phyloP scores from a whole-genome alignment of 108 stramenopile genomes.

The Stephanodiscus minutulus region DNA sequence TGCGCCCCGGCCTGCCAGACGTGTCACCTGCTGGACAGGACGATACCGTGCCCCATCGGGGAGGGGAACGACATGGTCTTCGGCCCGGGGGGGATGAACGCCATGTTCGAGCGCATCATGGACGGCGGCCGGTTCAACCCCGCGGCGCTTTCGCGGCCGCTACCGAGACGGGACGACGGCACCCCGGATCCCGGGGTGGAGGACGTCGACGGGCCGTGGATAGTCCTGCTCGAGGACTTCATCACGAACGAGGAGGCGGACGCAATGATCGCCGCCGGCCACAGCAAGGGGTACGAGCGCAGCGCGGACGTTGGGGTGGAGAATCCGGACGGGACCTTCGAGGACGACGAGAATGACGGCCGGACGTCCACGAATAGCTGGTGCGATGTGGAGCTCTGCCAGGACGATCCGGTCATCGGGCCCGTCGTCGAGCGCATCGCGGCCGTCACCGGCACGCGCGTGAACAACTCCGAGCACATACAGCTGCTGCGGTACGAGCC shows the following conservation, averaged over 20 bases:
- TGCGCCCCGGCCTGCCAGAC: constrained; percentile 82
- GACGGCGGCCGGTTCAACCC: constrained; percentile 57
- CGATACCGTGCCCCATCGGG: constrained; percentile 63
- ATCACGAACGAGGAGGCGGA: constrained; percentile 76
- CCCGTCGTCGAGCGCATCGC: constrained; percentile 25
- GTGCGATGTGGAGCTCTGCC: constrained; percentile 49
- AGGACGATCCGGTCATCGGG: constrained; percentile 2
- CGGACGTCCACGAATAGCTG: constrained; percentile 48
- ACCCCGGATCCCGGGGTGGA: constrained; percentile 25
- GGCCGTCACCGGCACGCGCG: constrained; percentile 2
- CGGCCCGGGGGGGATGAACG: constrained; percentile 68
- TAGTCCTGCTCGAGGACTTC: constrained; percentile 87
- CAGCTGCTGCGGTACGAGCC: constrained; percentile 71
- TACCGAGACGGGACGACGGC: constrained; percentile 29
- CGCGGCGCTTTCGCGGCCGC: constrained; percentile 63
- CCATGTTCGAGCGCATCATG: constrained; percentile 66
- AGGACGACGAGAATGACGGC: constrained; percentile 42
- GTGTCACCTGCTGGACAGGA: constrained; percentile 58
- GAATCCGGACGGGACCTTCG: constrained; percentile 71
- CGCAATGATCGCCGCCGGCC: constrained; percentile 69
- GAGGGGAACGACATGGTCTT: constrained; percentile 54
- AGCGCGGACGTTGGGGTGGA: constrained; percentile 75
- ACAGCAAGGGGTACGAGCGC: constrained; percentile 69
- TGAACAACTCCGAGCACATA: constrained; percentile 55
- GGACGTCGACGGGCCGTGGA: constrained; percentile 72